phyloP scores from a whole-genome alignment of 257 asterid species.

The Rauvolfia tetraphylla region DNA sequence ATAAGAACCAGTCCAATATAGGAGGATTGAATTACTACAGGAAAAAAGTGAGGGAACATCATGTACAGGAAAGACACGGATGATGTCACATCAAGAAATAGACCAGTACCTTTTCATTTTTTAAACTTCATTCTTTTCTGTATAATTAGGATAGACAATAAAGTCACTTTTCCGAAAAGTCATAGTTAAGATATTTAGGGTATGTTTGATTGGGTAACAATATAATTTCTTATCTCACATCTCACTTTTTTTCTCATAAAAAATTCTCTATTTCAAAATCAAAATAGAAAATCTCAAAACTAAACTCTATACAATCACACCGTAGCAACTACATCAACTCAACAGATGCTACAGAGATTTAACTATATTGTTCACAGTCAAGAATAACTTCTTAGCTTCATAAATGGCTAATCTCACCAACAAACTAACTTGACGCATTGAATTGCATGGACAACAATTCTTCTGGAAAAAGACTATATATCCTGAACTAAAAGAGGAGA shows the following conservation, averaged over 20 bases:
- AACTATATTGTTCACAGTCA: too few relatives aligned
- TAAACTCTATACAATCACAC: too few relatives aligned
- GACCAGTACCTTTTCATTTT: not conserved
- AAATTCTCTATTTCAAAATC: too few relatives aligned
- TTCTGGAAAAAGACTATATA: not conserved
- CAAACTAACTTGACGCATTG: not conserved
- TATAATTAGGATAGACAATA: not conserved
- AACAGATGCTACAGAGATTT: not conserved
- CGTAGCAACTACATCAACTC: not conserved
- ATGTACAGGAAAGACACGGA: not conserved
- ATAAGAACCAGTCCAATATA: not conserved
- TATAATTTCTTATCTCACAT: too few relatives aligned
- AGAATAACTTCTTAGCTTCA: constrained; percentile 4
- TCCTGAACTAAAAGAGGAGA: constrained; percentile 8
- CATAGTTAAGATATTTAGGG: too few relatives aligned
- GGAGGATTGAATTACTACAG: not conserved
- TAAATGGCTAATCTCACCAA: not conserved
- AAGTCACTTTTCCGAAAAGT: not conserved
- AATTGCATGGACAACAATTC: not conserved
- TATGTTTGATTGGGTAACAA: too few relatives aligned
- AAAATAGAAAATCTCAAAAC: too few relatives aligned
- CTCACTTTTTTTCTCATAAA: too few relatives aligned
- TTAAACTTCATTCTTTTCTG: not conserved
- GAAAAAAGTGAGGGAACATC: constrained; percentile 1
- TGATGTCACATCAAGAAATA: not conserved